Evolutionary conservation across 2,329 filamentous ascomycete genomes (phyloP).

Genomic region (Ceratocystis papillata): DNA sequence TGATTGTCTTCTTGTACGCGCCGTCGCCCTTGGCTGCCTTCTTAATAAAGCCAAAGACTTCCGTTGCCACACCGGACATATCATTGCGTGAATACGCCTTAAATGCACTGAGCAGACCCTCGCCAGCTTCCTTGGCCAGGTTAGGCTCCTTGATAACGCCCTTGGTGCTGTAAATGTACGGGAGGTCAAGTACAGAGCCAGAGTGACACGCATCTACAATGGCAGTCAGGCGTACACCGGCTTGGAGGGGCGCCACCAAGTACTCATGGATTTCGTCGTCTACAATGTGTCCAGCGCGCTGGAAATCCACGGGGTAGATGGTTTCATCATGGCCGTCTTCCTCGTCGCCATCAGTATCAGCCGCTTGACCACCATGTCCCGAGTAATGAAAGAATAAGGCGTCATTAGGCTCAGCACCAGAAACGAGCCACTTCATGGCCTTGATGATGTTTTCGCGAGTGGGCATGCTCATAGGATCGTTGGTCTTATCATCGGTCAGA

Average conservation of each 20-base stretch:
- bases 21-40: slow-evolving; percentile 51
- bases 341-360: slow-evolving; percentile 64
- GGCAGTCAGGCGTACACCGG: slow-evolving; percentile 74
- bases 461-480: slow-evolving; percentile 58
- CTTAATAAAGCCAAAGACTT: slow-evolving; percentile 77
- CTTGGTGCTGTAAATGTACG: slow-evolving; percentile 71
- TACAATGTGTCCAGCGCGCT: slow-evolving; percentile 58
- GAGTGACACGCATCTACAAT: slow-evolving; percentile 78
- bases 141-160: slow-evolving; percentile 73
- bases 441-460: slow-evolving; percentile 66
- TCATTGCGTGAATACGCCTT: slow-evolving; percentile 75
- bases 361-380: slow-evolving; percentile 65
- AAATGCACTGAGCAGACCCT: slow-evolving; percentile 61
- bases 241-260: slow-evolving; percentile 64
- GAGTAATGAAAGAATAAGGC: slow-evolving; percentile 70
- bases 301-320: slow-evolving; percentile 67
- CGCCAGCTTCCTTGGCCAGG: slow-evolving; percentile 66
- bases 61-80: slow-evolving; percentile 66
- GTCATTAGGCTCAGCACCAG: slow-evolving; percentile 60
- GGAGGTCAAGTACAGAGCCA: slow-evolving; percentile 64
- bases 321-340: slow-evolving; percentile 69
- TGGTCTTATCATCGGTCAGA: slow-evolving; percentile 62
- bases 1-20: slow-evolving; percentile 66
- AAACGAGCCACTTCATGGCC: slow-evolving; percentile 66
- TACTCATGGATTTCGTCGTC: slow-evolving; percentile 70